Conservation (phyloP, 2,329 filamentous ascomycete genomes). For the Parascedosporium putredinis region DNA sequence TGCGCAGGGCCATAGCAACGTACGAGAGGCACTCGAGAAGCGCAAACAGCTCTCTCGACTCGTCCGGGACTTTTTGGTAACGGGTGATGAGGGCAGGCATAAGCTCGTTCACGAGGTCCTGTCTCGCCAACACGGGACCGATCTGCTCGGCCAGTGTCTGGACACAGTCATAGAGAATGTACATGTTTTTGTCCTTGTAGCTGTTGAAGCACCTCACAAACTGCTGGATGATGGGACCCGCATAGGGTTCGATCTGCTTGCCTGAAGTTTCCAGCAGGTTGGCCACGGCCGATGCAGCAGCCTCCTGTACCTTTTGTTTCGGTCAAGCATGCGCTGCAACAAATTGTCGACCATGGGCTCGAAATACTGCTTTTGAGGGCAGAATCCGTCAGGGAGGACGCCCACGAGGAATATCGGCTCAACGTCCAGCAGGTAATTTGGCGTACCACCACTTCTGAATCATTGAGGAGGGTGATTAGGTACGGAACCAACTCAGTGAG, state of each 20-base stretch:
- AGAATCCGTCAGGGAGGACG: constrained; percentile 59
- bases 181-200: constrained; percentile 99
- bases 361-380: constrained; percentile 69
- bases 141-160: constrained; percentile 93
- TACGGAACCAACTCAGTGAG: constrained; percentile 85
- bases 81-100: constrained; percentile 89
- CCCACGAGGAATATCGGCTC: constrained; percentile 88
- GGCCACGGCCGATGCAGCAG: constrained; percentile 89
- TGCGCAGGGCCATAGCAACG: constrained; percentile 75
- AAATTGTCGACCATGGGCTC: constrained; percentile 97
- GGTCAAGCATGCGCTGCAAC: constrained; percentile 85
- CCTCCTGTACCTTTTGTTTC: constrained; percentile 98
- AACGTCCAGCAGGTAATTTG: constrained; percentile 98
- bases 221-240: constrained; percentile 79
- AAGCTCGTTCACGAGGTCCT: constrained; percentile 69
- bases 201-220: constrained; percentile 85
- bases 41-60: constrained; percentile 88
- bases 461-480: constrained; percentile 73
- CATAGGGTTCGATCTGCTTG: constrained; percentile 71
- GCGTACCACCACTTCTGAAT: constrained; percentile 79
- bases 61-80: constrained; percentile 78
- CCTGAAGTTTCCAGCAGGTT: constrained; percentile 92
- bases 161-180: constrained; percentile 96
- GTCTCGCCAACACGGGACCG: constrained; percentile 67
- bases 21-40: constrained; percentile 95